Evolutionary conservation across 2,329 filamentous ascomycete species (phyloP), one percentile per base, ranked within the genome.

Genomic region (Aureobasidium sp.): DNA sequence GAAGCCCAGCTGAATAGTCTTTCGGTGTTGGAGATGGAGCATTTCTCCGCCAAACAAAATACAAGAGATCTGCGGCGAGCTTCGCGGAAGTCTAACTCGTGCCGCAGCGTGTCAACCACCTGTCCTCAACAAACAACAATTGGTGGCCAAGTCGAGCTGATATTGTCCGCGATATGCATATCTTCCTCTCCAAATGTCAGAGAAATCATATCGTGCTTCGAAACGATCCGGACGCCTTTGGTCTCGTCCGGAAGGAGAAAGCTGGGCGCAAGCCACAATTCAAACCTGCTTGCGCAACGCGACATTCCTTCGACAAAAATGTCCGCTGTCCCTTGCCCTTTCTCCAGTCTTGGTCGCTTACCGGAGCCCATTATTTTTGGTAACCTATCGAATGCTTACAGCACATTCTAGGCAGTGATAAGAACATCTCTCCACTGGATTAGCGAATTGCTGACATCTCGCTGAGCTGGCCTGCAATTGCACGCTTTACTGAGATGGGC

Each of bases 221-320:
- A 12, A 32, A 20, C 20, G 23, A 46, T 9, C 17, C 32, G 42
- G 29, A 15, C 47, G 13, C 27, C 2, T 15, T 55, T 53, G 32
- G 29, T 42, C 17, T 36, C 26, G 55, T 39, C 20, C 53, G 55
- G 15, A 58, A 39, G 41, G 9, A 58, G 53, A 58, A 29, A 41
- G 13, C 52, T 29, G 26, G 23, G 10, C n/a, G 5, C n/a, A 34
- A 58, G 55, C 55, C 55, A 58, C 42, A 44, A 42, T 10, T 29
- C 32, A 39, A 48, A 37, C 34, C 29, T 58, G 55, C 41, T 39
- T 58, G 55, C 55, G 55, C 42, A 20, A 58, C 23, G 42, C 55
- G 20, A 48, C 42, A 58, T 58, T 58, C 42, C 55, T 58, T 29
- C 42, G 42, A 58, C 34, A 39, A 46, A 47, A 42, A 23, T 46